These are phyloP conservation scores for Colletotrichum sp. DNA, from an alignment of 2,329 filamentous ascomycete genomes.

Conservation along the genomic window DNA sequence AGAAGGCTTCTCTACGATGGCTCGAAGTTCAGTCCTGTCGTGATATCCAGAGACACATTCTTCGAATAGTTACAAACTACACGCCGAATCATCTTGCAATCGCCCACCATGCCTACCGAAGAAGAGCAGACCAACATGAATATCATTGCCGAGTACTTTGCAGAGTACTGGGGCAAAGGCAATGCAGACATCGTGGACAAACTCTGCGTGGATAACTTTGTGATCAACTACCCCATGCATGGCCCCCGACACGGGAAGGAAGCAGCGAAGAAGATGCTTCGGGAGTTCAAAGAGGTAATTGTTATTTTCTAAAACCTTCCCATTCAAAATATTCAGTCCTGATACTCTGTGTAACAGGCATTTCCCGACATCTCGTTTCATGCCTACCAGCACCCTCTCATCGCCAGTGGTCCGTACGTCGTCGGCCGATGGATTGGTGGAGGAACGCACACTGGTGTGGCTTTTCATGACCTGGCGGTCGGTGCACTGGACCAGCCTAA, in stretches of 20 bases:
- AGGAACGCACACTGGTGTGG: background rate
- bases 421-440: background rate
- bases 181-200: background rate
- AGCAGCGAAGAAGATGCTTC: background rate
- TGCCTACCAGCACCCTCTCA: conserved; percentile 8
- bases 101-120: background rate
- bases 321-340: background rate
- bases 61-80: background rate
- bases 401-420: background rate
- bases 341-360: background rate
- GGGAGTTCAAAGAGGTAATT: background rate
- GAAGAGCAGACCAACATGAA: background rate
- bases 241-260: background rate
- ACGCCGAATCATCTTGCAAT: background rate
- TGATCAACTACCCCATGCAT: background rate
- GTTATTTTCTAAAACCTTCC: background rate
- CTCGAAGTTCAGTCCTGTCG: background rate
- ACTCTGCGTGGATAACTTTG: background rate
- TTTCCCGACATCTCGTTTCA: background rate
- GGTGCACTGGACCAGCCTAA: background rate
- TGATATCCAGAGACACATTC: background rate
- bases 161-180: background rate
- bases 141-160: background rate
- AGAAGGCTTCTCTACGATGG: background rate
- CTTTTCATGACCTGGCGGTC: background rate